A percentile compares a stretch with the other conserved stretches of the same genome.
Evolutionary conservation across 495 filamentous ascomycete species (phyloP).

Genomic region (Aspergillus nanangensis): DNA sequence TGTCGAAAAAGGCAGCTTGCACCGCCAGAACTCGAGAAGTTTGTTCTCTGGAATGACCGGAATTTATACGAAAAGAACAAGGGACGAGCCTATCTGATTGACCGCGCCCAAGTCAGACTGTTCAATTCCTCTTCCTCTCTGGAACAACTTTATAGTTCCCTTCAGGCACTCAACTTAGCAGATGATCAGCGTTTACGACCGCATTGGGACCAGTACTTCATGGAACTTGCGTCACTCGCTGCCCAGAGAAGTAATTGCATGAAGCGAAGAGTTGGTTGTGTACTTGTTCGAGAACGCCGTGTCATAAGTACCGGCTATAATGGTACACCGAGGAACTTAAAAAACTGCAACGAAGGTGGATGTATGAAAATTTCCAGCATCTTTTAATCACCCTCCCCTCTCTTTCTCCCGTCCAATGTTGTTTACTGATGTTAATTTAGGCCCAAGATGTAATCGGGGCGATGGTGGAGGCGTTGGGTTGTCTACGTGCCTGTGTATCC

Average conservation of each 20-base stretch:
- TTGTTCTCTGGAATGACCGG: slow-evolving; percentile 69
- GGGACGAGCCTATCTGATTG: slow-evolving; percentile 68
- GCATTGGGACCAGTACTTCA: slow-evolving; percentile 98
- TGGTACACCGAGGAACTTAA: slow-evolving; percentile 80
- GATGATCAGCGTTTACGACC: slow-evolving; percentile 78
- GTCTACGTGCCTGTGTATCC: slow-evolving; percentile 86
- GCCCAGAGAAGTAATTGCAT: slow-evolving; percentile 94
- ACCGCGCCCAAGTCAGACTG: slow-evolving; percentile 74
- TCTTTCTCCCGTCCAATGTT: background rate
- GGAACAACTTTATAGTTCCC: slow-evolving; percentile 59
- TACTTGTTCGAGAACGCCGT: slow-evolving; percentile 80
- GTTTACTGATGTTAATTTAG: no score
- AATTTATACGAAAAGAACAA: slow-evolving; percentile 65
- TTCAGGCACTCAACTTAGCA: slow-evolving; percentile 66
- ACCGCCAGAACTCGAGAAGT: slow-evolving; percentile 65
- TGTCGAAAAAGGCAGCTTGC: slow-evolving; percentile 37
- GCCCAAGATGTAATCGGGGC: slow-evolving; percentile 74
- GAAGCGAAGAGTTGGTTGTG: slow-evolving; percentile 93
- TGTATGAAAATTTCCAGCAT: slow-evolving; percentile 51
- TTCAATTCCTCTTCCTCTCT: slow-evolving; percentile 78
- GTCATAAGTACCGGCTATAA: slow-evolving; percentile 98
- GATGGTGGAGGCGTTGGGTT: slow-evolving; percentile 66
- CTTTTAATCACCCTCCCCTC: background rate
- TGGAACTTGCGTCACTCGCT: slow-evolving; percentile 88
- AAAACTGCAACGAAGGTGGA: slow-evolving; percentile 90